phyloP scores from a whole-genome alignment of 352 stramenopile genomes.

The Blastocystis sp. region DNA sequence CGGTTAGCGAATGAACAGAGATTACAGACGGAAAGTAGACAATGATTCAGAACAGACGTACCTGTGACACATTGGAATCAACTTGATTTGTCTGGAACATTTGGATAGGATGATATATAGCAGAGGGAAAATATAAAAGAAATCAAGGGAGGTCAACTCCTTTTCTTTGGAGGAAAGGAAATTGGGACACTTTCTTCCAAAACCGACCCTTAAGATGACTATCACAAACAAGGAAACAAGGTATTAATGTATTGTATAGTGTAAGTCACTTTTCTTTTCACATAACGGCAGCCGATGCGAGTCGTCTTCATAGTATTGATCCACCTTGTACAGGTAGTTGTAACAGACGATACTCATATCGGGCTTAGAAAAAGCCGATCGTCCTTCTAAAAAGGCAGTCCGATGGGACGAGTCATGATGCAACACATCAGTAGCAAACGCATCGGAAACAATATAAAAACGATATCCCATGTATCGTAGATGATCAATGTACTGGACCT shows the following conservation, averaged over 20 bases:
- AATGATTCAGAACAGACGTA: neutral
- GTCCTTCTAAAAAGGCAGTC: neutral
- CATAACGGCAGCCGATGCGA: neutral
- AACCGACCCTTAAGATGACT: neutral
- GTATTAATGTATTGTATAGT: neutral
- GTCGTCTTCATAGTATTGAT: neutral
- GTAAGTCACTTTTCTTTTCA: neutral
- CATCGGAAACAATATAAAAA: constrained; percentile 21
- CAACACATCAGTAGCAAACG: constrained; percentile 15
- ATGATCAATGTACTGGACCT: constrained; percentile 40
- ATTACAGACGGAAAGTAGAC: too few relatives aligned
- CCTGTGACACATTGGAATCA: neutral
- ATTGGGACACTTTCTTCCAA: neutral
- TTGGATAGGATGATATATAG: neutral
- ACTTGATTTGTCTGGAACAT: neutral
- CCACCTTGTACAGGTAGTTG: neutral
- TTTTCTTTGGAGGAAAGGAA: neutral
- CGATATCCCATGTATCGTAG: neutral
- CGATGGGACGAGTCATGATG: neutral
- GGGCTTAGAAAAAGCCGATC: neutral
- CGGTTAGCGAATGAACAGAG: too few relatives aligned
- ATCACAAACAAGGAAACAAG: too few relatives aligned
- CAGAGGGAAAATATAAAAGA: too few relatives aligned
- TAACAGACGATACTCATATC: constrained; percentile 43
- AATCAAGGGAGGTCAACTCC: too few relatives aligned